A percentile compares a stretch with the other conserved stretches of the same genome.
Evolutionary conservation across 2,329 filamentous ascomycete genomes (phyloP).

Genomic region (Penicillium sp.): DNA sequence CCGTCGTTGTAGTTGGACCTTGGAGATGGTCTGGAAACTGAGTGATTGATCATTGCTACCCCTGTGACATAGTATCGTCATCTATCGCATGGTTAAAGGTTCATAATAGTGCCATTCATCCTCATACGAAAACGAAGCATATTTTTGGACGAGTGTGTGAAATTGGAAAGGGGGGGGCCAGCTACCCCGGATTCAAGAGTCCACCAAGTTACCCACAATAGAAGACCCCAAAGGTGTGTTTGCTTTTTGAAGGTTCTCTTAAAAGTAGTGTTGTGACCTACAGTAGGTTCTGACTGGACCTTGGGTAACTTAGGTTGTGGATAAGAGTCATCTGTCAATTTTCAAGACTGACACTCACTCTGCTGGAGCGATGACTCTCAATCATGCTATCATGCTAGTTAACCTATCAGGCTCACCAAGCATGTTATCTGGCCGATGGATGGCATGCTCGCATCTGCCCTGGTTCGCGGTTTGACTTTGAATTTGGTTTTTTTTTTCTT

Average conservation of each 20-base stretch:
- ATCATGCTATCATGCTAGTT: neutral
- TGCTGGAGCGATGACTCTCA: neutral
- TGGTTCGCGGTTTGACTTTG: neutral
- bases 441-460: neutral
- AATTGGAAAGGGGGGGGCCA: too few relatives aligned
- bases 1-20: neutral
- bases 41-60: neutral
- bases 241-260: too few relatives aligned
- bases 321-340: neutral
- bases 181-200: too few relatives aligned
- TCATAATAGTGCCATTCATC: too few relatives aligned
- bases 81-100: too few relatives aligned
- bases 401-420: neutral
- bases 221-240: too few relatives aligned
- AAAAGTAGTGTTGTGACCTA: too few relatives aligned
- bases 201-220: too few relatives aligned
- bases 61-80: neutral
- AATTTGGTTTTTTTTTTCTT: neutral
- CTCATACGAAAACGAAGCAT: too few relatives aligned
- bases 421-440: neutral
- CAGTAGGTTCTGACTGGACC: too few relatives aligned
- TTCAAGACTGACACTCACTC: neutral
- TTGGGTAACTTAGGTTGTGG: neutral
- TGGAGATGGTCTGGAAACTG: neutral
- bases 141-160: too few relatives aligned